These are phyloP conservation scores for Xylaria scruposa DNA, from an alignment of 495 filamentous ascomycete genomes.

Conservation along the genomic window DNA sequence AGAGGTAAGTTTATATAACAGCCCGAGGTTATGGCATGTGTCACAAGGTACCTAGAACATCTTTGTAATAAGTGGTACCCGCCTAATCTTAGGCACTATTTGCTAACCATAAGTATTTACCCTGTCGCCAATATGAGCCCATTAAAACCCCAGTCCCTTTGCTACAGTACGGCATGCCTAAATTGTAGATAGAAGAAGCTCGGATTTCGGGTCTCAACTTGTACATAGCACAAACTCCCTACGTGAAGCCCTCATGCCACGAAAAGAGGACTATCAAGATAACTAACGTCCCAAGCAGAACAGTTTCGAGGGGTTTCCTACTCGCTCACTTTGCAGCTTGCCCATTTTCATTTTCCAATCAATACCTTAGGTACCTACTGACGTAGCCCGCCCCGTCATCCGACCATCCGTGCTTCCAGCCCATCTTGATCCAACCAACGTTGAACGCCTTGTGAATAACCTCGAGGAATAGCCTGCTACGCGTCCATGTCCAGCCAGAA, in stretches of 20 bases:
- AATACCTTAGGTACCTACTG: not conserved
- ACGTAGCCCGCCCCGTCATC: constrained; percentile 18
- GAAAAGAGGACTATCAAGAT: not conserved
- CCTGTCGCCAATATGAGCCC: not conserved
- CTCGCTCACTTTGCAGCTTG: not conserved
- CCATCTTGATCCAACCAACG: not conserved
- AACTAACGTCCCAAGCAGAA: not conserved
- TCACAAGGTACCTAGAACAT: not conserved
- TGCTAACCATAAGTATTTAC: not conserved
- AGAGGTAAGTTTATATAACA: not conserved
- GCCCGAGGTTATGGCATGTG: not conserved
- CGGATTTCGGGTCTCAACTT: not conserved
- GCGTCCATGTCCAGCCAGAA: constrained; percentile 20
- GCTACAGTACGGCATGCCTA: constrained; percentile 2
- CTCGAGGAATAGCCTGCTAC: constrained; percentile 18
- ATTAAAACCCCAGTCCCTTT: constrained; percentile 2
- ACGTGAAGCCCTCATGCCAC: not conserved
- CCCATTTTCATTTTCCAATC: not conserved
- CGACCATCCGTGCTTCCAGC: not conserved
- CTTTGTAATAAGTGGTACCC: not conserved
- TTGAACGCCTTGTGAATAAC: constrained; percentile 12
- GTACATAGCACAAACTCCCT: not conserved
- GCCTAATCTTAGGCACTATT: not conserved
- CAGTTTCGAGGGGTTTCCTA: not conserved
- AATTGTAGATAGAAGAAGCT: not conserved